Evolutionary conservation across 1,284 basidiomycete species (phyloP), one percentile per base, ranked within the genome.

Genomic region (Puccinia novopanici): DNA sequence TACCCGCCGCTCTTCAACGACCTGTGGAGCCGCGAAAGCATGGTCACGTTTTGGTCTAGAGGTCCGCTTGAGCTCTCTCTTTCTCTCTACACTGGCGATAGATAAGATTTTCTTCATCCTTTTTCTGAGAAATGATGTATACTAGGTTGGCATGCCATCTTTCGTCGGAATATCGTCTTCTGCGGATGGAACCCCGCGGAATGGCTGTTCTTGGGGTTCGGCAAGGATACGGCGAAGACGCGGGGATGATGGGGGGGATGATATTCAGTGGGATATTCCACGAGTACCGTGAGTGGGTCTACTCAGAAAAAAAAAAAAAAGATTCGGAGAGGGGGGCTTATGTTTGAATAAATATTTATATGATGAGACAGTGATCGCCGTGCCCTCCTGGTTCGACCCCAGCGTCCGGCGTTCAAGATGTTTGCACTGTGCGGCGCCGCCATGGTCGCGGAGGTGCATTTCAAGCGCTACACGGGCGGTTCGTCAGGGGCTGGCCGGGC

Each of bases 71-170:
- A 34, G 34, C 34, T 34, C 34, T 34, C 34, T 4, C 45, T 48
- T 9, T 13, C 9, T 48, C 15, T 68, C 10, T 48, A 48, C 1
- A 42, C 4, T 37, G 6, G 17, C n/a, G 13, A 9, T 24, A 30
- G 13, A 9, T 24, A 30, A 50, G 42, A 50, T 27, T 50, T 30
- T 54, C 34, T 34, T 34, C 4, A 34, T 2, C 4, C 34, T 4
- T 2, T 34, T 34, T 34, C 34, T 1, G 34, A 34, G 34, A 34
- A 34, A 4, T 1, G 1, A 34, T 34, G 2, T 34, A 34, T 34
- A n/a, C n/a, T n/a, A 80, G 78, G 72, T 40, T 81, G 79, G 79
- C 79, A 81, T 70, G 72, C 79, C n/a, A 75, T 81, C 27, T 81
- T 81, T 59, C 48, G 79, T 12, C 61, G 65, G 13, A 61, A 75